phyloP scores from a whole-genome alignment of 2,329 filamentous ascomycete genomes.

The Cercospora brassicicola region DNA sequence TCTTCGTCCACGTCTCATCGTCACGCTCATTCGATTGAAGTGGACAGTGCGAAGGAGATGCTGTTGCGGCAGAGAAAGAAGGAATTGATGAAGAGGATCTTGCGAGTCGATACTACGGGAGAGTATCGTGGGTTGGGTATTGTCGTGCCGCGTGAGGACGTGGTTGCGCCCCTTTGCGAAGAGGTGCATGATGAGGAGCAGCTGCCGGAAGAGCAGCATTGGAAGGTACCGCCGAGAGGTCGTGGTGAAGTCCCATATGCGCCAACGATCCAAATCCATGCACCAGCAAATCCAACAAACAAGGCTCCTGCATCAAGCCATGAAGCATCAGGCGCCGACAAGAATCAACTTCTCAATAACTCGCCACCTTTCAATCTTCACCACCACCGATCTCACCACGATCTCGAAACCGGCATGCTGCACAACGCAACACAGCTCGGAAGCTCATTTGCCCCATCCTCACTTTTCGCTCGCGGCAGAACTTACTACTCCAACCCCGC shows the following conservation, averaged over 20 bases:
- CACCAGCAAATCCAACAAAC: not conserved
- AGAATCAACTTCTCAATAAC: not conserved
- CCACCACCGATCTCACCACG: not conserved
- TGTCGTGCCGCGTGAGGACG: slow-evolving; percentile 14
- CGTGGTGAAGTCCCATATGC: not conserved
- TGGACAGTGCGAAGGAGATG: not conserved
- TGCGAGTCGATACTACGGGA: slow-evolving; percentile 24
- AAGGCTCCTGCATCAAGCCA: not conserved
- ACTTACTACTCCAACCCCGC: not conserved
- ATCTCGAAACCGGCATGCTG: slow-evolving; percentile 2
- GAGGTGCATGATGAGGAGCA: not conserved
- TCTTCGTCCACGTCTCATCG: not conserved
- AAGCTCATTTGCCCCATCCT: not conserved
- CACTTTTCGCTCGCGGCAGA: not conserved
- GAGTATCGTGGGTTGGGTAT: slow-evolving; percentile 23
- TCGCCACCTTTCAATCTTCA: not conserved
- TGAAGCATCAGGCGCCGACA: not conserved
- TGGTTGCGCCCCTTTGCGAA: not conserved
- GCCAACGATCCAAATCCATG: not conserved
- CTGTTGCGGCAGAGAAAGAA: not conserved
- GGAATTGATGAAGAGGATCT: not conserved
- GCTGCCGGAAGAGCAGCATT: not conserved
- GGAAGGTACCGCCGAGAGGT: not conserved
- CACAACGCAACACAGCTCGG: not conserved
- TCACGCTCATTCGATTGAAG: not conserved